Percentiles rank a stretch among this genome's conserved stretches.
These are phyloP conservation scores for Blastobotrys ciferrii DNA, from an alignment of 1,139 yeast genomes.

Conservation along the genomic window DNA sequence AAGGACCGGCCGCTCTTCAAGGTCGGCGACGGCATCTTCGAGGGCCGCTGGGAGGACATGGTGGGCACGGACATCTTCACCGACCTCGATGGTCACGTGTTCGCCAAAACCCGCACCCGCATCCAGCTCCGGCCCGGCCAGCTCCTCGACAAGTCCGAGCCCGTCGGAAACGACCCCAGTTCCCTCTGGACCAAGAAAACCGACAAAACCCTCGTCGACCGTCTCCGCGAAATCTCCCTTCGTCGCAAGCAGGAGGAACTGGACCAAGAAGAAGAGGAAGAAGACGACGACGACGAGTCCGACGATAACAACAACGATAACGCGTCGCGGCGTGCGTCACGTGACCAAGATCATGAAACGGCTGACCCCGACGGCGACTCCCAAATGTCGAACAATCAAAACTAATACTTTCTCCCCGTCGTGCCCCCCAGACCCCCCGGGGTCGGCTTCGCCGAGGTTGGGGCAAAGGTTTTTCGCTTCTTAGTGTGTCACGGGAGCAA, in stretches of 20 bases:
- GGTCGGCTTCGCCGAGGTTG: too few relatives aligned
- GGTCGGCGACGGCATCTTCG: constrained; percentile 56
- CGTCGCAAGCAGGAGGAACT: background rate
- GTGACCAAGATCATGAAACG: background rate
- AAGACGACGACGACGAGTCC: constrained; percentile 1
- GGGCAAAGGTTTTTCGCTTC: too few relatives aligned
- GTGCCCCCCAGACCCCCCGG: too few relatives aligned
- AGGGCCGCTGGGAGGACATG: constrained; percentile 73
- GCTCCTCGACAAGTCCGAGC: constrained; percentile 10
- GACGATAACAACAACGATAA: constrained; percentile 8
- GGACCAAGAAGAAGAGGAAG: constrained; percentile 12
- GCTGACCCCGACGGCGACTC: background rate
- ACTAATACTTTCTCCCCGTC: too few relatives aligned
- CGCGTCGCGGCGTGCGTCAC: too few relatives aligned
- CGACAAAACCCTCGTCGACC: constrained; percentile 19
- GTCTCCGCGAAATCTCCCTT: constrained; percentile 7
- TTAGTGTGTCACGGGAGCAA: too few relatives aligned
- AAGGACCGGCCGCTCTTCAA: constrained; percentile 52
- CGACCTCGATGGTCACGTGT: constrained; percentile 27
- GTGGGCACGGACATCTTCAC: constrained; percentile 76
- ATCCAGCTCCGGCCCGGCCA: constrained; percentile 21
- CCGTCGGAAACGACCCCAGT: background rate
- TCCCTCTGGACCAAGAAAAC: constrained; percentile 9
- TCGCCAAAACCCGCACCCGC: constrained; percentile 27
- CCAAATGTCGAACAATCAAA: background rate